Evolutionary conservation across 1,284 basidiomycete genomes (phyloP).

Genomic region (Papiliotrema terrestris): DNA sequence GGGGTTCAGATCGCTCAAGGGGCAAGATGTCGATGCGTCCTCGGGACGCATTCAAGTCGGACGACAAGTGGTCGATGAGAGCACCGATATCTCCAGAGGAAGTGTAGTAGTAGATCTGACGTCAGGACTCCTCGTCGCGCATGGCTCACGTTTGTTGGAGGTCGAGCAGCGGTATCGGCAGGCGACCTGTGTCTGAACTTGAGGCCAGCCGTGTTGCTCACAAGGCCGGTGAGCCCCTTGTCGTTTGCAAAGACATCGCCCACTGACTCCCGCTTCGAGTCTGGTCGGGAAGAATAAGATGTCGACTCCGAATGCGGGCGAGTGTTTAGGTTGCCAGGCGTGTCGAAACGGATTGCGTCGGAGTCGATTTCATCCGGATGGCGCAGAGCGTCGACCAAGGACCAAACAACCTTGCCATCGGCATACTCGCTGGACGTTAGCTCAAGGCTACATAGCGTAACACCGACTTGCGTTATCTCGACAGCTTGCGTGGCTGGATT

Average conservation of each 20-base stretch:
- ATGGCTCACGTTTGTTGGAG: slow-evolving; percentile 28
- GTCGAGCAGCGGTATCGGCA: slow-evolving; percentile 10
- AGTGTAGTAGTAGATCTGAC: slow-evolving; percentile 39
- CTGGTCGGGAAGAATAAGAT: not conserved
- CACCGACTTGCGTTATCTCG: slow-evolving; percentile 31
- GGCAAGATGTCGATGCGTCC: slow-evolving; percentile 41
- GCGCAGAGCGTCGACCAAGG: slow-evolving; percentile 39
- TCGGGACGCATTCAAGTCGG: slow-evolving; percentile 26
- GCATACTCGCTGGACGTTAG: slow-evolving; percentile 37
- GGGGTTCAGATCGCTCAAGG: not conserved
- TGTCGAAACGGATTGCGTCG: slow-evolving; percentile 2
- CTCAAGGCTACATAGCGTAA: not conserved
- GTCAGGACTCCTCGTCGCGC: not conserved
- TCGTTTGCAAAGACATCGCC: not conserved
- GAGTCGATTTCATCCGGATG: not conserved
- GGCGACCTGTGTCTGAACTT: slow-evolving; percentile 18
- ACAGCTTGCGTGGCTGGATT: slow-evolving; percentile 26
- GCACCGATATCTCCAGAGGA: slow-evolving; percentile 41
- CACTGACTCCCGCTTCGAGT: not conserved
- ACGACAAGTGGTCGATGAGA: slow-evolving; percentile 43
- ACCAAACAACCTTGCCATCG: slow-evolving; percentile 44
- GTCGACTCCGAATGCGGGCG: slow-evolving; percentile 8
- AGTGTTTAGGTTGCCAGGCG: not conserved
- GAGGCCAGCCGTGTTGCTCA: slow-evolving; percentile 1
- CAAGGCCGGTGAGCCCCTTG: not conserved